These are phyloP conservation scores for Saxispiralis lemnorum DNA, from an alignment of 495 filamentous ascomycete genomes.

Conservation along the genomic window DNA sequence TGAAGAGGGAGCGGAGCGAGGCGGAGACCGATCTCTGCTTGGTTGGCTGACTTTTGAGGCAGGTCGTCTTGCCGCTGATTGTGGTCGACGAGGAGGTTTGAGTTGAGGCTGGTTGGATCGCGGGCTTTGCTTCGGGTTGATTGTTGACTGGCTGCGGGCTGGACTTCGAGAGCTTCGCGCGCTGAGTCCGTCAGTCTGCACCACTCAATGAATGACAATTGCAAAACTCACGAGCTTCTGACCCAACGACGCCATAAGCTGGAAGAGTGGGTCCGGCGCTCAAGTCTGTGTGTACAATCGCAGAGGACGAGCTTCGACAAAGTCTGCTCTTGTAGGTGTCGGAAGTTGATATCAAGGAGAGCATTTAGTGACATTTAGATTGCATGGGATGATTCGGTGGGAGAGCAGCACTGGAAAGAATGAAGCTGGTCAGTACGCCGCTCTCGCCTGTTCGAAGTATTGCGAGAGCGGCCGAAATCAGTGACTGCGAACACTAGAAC, in stretches of 20 bases:
- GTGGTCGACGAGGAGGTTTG: background rate
- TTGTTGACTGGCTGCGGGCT: background rate
- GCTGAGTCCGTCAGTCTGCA: background rate
- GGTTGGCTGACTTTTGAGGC: background rate
- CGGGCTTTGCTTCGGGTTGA: background rate
- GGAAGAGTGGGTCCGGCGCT: no score
- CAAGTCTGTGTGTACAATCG: no score
- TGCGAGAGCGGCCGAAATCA: background rate
- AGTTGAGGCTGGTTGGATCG: background rate
- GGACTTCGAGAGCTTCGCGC: background rate
- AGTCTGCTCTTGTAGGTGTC: background rate
- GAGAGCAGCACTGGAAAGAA: background rate
- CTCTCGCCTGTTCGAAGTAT: background rate
- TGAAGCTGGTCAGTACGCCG: background rate
- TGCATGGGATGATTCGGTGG: no score
- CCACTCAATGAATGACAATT: background rate
- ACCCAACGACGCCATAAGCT: constrained; percentile 1
- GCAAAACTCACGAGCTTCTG: constrained; percentile 6
- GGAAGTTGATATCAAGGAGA: background rate
- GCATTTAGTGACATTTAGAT: constrained; percentile 5
- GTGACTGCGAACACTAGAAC: background rate
- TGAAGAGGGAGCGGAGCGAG: constrained; percentile 6
- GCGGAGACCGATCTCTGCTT: constrained; percentile 2
- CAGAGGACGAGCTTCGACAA: no score
- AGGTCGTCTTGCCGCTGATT: background rate